phyloP scores from a whole-genome alignment of 208 protist species.

The Vickermania spadyakhi region DNA sequence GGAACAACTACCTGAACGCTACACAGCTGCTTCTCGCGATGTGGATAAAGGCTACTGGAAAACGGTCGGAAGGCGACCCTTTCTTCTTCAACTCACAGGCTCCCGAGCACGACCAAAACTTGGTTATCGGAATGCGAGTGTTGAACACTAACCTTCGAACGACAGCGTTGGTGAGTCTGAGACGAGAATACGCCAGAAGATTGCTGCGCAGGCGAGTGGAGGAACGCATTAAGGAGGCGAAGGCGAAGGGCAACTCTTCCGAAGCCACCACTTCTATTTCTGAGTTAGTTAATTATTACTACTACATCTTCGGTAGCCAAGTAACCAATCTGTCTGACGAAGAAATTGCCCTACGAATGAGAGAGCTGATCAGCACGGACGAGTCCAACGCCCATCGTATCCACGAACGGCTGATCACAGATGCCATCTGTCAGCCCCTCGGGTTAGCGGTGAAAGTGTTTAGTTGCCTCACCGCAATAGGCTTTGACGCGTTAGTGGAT shows the following conservation, averaged over 20 bases:
- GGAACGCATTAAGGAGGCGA: background rate
- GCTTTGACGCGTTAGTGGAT: conserved; percentile 14
- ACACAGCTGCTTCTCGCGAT: conserved; percentile 30
- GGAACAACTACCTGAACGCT: conserved; percentile 12
- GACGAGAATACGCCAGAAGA: background rate
- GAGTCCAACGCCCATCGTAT: background rate
- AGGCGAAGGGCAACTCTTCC: background rate
- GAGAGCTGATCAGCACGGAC: conserved; percentile 15
- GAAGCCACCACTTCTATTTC: background rate
- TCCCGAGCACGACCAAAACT: background rate
- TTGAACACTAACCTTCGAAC: background rate
- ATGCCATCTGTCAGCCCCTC: conserved; percentile 18
- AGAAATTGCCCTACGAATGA: conserved; percentile 4
- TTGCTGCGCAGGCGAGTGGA: background rate
- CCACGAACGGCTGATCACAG: background rate
- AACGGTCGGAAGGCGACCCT: conserved; percentile 1
- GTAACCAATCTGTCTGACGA: background rate
- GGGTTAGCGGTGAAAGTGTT: conserved; percentile 55
- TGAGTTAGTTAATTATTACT: background rate
- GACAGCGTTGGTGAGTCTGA: background rate
- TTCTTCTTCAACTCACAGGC: background rate
- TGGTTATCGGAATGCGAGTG: background rate
- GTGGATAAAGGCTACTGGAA: conserved; percentile 15
- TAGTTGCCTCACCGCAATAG: conserved; percentile 40
- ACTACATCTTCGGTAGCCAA: background rate